Conservation (phyloP, 2,329 filamentous ascomycete species). For the Arthroderma sp. region DNA sequence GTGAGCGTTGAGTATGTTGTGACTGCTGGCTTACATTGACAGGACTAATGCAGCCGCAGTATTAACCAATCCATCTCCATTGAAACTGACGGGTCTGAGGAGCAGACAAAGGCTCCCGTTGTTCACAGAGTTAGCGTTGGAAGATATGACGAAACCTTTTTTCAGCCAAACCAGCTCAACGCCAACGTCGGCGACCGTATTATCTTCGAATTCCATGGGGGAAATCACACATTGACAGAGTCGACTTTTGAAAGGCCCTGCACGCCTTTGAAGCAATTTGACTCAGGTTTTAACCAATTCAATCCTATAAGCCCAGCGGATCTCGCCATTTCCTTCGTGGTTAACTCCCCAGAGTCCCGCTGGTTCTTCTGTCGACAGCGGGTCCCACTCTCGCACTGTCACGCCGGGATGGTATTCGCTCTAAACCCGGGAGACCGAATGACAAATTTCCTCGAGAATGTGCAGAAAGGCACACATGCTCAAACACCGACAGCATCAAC, state of each 20-base stretch:
- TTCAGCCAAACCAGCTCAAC: constrained; percentile 1
- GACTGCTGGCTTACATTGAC: background rate
- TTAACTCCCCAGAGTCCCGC: constrained; percentile 12
- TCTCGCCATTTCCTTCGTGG: constrained; percentile 8
- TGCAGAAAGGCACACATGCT: too few species aligned
- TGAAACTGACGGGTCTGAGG: background rate
- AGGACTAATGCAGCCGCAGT: background rate
- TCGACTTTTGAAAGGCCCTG: constrained; percentile 10
- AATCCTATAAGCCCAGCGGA: background rate
- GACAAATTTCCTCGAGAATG: constrained; percentile 10
- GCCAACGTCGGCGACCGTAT: constrained; percentile 12
- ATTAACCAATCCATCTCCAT: background rate
- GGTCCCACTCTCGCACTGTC: constrained; percentile 11
- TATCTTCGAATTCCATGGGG: constrained; percentile 10
- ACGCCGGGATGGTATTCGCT: constrained; percentile 17
- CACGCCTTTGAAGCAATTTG: background rate
- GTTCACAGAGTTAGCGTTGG: background rate
- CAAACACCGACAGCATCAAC: too few species aligned
- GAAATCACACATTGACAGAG: constrained; percentile 10
- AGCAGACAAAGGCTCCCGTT: too few species aligned
- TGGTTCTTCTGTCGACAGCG: constrained; percentile 18
- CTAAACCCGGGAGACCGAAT: constrained; percentile 15
- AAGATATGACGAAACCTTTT: background rate
- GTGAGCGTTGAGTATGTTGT: background rate
- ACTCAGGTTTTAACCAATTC: background rate